Evolutionary conservation across 176 grass and related monocot species (phyloP).

Genomic region (Areca catechu): DNA sequence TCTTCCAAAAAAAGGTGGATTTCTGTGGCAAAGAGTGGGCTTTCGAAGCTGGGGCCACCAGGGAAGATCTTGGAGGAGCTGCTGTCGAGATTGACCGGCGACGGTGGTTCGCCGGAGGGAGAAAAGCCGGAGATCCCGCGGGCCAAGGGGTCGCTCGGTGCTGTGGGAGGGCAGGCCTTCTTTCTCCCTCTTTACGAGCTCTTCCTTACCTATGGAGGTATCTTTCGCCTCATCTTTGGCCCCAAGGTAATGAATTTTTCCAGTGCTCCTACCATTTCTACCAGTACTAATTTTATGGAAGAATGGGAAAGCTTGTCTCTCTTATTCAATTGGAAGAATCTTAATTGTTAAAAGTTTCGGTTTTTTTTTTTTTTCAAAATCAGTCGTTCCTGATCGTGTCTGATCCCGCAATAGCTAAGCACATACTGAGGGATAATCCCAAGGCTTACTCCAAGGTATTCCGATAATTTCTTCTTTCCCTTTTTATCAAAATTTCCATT

Average conservation of each 20-base stretch:
- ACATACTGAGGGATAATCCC: constrained; percentile 80
- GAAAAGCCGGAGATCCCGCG: constrained; percentile 49
- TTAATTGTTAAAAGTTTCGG: background rate
- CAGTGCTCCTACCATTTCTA: too few relatives aligned
- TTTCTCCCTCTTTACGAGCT: constrained; percentile 89
- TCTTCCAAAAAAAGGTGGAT: constrained; percentile 42
- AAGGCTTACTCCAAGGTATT: constrained; percentile 86
- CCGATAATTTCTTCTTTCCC: background rate
- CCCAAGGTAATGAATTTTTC: constrained; percentile 48
- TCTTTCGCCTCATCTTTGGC: constrained; percentile 88
- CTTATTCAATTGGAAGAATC: background rate
- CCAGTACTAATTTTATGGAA: background rate
- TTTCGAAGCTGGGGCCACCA: constrained; percentile 37
- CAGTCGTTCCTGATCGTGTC: constrained; percentile 98
- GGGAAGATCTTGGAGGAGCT: constrained; percentile 39
- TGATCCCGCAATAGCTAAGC: constrained; percentile 77
- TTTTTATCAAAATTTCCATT: background rate
- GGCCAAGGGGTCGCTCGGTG: constrained; percentile 46
- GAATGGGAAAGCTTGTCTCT: background rate
- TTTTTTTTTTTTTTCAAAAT: background rate
- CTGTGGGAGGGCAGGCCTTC: constrained; percentile 64
- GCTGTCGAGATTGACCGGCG: constrained; percentile 37
- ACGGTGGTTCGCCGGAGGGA: background rate
- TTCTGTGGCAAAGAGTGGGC: constrained; percentile 25
- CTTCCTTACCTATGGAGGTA: constrained; percentile 79